Conservation (phyloP, 352 stramenopile genomes). For the Elongisporangium undulatum region DNA sequence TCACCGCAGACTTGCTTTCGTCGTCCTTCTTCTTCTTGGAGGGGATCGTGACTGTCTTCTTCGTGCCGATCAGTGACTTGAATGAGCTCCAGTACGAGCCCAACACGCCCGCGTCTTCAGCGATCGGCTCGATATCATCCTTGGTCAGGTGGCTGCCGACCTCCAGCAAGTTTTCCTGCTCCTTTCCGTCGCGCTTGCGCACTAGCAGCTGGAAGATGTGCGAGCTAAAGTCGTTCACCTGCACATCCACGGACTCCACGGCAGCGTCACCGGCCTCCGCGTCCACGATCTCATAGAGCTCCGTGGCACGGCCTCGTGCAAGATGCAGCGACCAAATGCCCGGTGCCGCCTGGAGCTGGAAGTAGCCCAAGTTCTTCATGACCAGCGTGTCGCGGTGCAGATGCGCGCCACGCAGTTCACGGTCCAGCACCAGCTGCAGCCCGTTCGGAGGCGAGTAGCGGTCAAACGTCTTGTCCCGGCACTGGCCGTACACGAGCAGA, state of each 20-base stretch:
- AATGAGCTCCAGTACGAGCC: conserved; percentile 74
- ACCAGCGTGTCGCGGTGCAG: conserved; percentile 95
- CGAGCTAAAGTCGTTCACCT: conserved; percentile 87
- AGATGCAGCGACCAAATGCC: conserved; percentile 94
- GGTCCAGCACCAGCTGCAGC: conserved; percentile 89
- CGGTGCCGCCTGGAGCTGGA: conserved; percentile 96
- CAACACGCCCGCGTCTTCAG: conserved; percentile 41
- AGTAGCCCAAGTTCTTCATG: conserved; percentile 99
- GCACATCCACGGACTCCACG: conserved; percentile 31
- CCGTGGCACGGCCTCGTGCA: conserved; percentile 63
- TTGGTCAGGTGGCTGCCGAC: conserved; percentile 14
- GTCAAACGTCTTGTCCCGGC: conserved; percentile 78
- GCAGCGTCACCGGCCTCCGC: conserved; percentile 24
- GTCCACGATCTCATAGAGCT: conserved; percentile 80
- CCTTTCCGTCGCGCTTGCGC: conserved; percentile 87
- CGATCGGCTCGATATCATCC: conserved; percentile 31
- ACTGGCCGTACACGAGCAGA: conserved; percentile 90
- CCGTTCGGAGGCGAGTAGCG: conserved; percentile 84
- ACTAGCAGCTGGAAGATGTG: conserved; percentile 88
- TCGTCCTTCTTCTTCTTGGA: conserved; percentile 7
- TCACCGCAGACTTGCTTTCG: conserved; percentile 7
- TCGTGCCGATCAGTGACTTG: conserved; percentile 59
- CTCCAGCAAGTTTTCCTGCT: conserved; percentile 62
- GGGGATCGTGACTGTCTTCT: conserved; percentile 12
- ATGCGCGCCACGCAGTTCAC: conserved; percentile 42